Evolutionary conservation across 1,139 yeast genomes (phyloP).

Genomic region (Spathaspora sp.): DNA sequence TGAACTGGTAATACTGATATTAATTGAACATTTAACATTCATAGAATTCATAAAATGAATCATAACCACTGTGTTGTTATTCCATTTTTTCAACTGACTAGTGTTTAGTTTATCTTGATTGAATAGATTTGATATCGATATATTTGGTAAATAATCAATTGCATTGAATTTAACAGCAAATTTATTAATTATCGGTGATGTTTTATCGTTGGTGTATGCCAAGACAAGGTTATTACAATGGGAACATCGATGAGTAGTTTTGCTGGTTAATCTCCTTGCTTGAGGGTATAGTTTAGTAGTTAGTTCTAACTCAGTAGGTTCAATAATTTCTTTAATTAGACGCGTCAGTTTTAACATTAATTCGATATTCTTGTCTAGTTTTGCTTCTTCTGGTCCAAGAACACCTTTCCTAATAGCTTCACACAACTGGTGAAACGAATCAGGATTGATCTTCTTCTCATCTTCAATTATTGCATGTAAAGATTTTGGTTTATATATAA

Average conservation of each 20-base stretch:
- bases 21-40: slow-evolving; percentile 5
- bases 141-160: slow-evolving; percentile 31
- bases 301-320: neutral
- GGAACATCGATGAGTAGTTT: slow-evolving; percentile 26
- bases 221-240: slow-evolving; percentile 28
- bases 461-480: slow-evolving; percentile 27
- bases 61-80: slow-evolving; percentile 16
- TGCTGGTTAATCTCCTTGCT: slow-evolving; percentile 25
- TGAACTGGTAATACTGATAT: slow-evolving; percentile 13
- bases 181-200: slow-evolving; percentile 29
- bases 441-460: slow-evolving; percentile 13
- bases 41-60: slow-evolving; percentile 34
- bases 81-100: slow-evolving; percentile 10
- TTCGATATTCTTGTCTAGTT: slow-evolving; percentile 10
- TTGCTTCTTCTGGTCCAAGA: slow-evolving; percentile 1
- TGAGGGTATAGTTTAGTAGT: slow-evolving; percentile 19
- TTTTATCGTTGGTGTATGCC: slow-evolving; percentile 25
- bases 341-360: slow-evolving; percentile 5
- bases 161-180: slow-evolving; percentile 33
- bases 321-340: neutral
- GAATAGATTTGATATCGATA: slow-evolving; percentile 7
- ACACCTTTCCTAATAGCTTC: slow-evolving; percentile 11
- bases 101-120: slow-evolving; percentile 7
- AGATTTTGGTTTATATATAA: slow-evolving; percentile 37
- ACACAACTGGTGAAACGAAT: slow-evolving; percentile 11